These are phyloP conservation scores for Solanum corneliomulleri DNA, from an alignment of 257 asterid genomes.

Conservation along the genomic window DNA sequence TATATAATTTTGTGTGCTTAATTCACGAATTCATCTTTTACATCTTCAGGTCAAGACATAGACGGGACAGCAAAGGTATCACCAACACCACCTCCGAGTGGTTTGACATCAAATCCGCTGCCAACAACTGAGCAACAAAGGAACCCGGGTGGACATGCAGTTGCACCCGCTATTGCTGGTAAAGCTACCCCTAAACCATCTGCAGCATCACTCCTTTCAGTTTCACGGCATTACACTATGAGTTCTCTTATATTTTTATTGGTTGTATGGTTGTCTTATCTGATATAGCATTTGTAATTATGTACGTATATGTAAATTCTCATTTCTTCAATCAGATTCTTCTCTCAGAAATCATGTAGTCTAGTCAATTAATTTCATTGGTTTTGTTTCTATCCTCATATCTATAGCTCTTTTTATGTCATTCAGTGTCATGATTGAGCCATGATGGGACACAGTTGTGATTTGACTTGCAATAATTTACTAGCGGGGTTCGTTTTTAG, in stretches of 20 bases:
- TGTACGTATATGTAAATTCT: conserved; percentile 27
- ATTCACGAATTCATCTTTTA: neutral
- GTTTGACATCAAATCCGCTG: conserved; percentile 36
- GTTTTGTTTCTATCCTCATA: neutral
- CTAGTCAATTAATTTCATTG: neutral
- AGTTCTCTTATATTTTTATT: conserved; percentile 25
- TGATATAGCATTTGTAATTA: conserved; percentile 1
- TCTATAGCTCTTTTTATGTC: neutral
- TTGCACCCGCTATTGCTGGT: conserved; percentile 65
- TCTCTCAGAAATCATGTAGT: neutral
- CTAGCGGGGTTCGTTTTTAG: neutral
- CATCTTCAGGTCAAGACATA: conserved; percentile 39
- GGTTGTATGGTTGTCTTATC: conserved; percentile 9
- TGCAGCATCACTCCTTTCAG: conserved; percentile 18
- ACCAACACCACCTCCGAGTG: conserved; percentile 33
- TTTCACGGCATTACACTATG: conserved; percentile 1
- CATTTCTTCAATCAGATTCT: neutral
- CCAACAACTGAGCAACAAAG: conserved; percentile 46
- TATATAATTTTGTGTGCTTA: neutral
- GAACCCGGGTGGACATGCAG: conserved; percentile 22
- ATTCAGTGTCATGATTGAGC: neutral
- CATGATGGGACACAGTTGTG: neutral
- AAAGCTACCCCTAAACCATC: conserved; percentile 42
- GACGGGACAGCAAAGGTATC: conserved; percentile 9
- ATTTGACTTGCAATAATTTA: neutral